Percentiles rank a stretch among this genome's conserved stretches.
phyloP scores from a whole-genome alignment of 2,329 filamentous ascomycete genomes.

The Talaromyces sp. region DNA sequence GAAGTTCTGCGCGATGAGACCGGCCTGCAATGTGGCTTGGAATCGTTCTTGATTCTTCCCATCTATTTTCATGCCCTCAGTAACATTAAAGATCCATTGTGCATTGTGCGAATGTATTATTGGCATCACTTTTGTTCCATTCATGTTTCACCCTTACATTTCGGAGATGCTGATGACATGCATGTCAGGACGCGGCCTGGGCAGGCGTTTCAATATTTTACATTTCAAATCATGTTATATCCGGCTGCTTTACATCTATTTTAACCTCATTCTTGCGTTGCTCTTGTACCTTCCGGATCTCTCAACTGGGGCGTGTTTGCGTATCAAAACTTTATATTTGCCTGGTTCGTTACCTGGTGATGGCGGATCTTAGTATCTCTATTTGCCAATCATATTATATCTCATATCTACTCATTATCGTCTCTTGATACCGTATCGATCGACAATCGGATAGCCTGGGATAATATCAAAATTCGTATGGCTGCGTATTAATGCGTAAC shows the following conservation, averaged over 20 bases:
- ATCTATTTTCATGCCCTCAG: not conserved
- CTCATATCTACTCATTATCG: not conserved
- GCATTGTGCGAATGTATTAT: constrained; percentile 6
- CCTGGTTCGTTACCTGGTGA: not conserved
- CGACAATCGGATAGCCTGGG: not conserved
- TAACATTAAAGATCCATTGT: not conserved
- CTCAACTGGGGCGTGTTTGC: constrained; percentile 8
- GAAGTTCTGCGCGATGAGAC: constrained; percentile 2
- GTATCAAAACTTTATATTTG: constrained; percentile 13
- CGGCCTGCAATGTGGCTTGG: not conserved
- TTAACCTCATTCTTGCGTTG: not conserved
- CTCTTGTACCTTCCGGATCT: not conserved
- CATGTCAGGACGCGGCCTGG: constrained; percentile 16
- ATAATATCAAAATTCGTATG: not conserved
- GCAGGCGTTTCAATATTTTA: constrained; percentile 10
- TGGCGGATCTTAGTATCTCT: not conserved
- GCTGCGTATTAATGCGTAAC: not conserved
- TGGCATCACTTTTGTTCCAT: not conserved
- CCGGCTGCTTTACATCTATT: not conserved
- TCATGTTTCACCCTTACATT: not conserved
- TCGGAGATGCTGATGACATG: constrained; percentile 14
- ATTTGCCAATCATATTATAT: not conserved
- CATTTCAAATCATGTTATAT: not conserved
- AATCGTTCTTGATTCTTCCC: not conserved
- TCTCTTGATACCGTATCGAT: not conserved